These are phyloP conservation scores for Medicago arabica DNA, from an alignment of 306 rosid genomes.

Conservation along the genomic window DNA sequence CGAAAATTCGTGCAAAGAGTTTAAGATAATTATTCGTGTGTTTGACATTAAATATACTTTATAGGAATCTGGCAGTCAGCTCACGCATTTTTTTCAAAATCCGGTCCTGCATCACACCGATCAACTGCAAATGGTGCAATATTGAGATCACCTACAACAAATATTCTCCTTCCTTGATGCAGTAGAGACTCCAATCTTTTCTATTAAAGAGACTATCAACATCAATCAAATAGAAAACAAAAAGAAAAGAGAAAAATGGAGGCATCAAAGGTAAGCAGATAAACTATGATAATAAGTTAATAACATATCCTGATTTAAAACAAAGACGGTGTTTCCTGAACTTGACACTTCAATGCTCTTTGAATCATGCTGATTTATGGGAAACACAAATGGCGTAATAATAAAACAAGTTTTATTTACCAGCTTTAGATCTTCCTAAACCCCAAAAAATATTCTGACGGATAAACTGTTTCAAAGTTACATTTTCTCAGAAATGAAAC, in stretches of 20 bases:
- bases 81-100: constrained; percentile 85
- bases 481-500: constrained; percentile 14
- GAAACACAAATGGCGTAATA: constrained; percentile 15
- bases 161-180: constrained; percentile 67
- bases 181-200: constrained; percentile 90
- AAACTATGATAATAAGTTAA: constrained; percentile 1
- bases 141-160: constrained; percentile 95
- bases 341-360: constrained; percentile 5
- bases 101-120: constrained; percentile 92
- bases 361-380: constrained; percentile 7
- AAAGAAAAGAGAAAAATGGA: constrained; percentile 26
- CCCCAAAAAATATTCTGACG: constrained; percentile 13
- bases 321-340: constrained; percentile 1
- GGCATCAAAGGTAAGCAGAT: constrained; percentile 22
- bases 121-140: constrained; percentile 90
- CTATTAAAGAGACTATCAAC: constrained; percentile 56
- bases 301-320: neutral
- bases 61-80: constrained; percentile 41
- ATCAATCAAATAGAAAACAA: constrained; percentile 48
- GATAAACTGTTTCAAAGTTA: constrained; percentile 5
- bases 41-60: constrained; percentile 25
- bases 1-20: constrained; percentile 25
- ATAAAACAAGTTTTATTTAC: neutral
- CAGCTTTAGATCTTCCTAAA: constrained; percentile 30
- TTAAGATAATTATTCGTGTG: constrained; percentile 18